Conservation (phyloP, 768 basidiomycete species). For the Crassisporium funariophilum region DNA sequence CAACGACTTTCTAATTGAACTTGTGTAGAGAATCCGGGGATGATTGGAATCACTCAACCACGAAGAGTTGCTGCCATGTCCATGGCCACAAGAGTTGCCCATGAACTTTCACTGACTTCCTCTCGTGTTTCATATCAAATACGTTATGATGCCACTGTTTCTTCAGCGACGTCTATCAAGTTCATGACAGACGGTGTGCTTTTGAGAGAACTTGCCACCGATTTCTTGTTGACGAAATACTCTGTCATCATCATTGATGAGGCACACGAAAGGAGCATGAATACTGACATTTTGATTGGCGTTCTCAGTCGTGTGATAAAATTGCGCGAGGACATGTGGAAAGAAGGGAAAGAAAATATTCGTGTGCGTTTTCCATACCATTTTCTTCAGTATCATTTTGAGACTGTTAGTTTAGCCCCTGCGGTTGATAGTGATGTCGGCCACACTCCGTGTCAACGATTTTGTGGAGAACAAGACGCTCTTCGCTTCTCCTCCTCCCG, state of each 20-base stretch:
- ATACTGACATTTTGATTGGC: slow-evolving; percentile 96
- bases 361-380: slow-evolving; percentile 53
- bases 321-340: slow-evolving; percentile 89
- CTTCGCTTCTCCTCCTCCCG: slow-evolving; percentile 84
- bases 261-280: slow-evolving; percentile 97
- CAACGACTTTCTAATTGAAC: slow-evolving; percentile 7
- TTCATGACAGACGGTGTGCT: slow-evolving; percentile 99
- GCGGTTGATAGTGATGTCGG: slow-evolving; percentile 97
- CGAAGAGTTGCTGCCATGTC: slow-evolving; percentile 97
- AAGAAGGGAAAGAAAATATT: slow-evolving; percentile 64
- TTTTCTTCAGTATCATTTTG: slow-evolving; percentile 1
- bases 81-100: slow-evolving; percentile 90
- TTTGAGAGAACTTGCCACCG: slow-evolving; percentile 86
- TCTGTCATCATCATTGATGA: slow-evolving; percentile 96
- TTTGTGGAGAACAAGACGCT: slow-evolving; percentile 85
- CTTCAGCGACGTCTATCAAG: slow-evolving; percentile 89
- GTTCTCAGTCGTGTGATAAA: slow-evolving; percentile 93
- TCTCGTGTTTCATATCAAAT: slow-evolving; percentile 94
- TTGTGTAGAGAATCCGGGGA: slow-evolving; percentile 86
- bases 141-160: slow-evolving; percentile 93
- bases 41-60: slow-evolving; percentile 98
- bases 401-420: slow-evolving; percentile 59
- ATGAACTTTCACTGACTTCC: slow-evolving; percentile 84
- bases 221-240: slow-evolving; percentile 93
- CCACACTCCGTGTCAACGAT: slow-evolving; percentile 91